Percentiles rank a stretch among this genome's conserved stretches.
Evolutionary conservation across 1,284 basidiomycete species (phyloP).

Genomic region (Papiliotrema fonsecae): DNA sequence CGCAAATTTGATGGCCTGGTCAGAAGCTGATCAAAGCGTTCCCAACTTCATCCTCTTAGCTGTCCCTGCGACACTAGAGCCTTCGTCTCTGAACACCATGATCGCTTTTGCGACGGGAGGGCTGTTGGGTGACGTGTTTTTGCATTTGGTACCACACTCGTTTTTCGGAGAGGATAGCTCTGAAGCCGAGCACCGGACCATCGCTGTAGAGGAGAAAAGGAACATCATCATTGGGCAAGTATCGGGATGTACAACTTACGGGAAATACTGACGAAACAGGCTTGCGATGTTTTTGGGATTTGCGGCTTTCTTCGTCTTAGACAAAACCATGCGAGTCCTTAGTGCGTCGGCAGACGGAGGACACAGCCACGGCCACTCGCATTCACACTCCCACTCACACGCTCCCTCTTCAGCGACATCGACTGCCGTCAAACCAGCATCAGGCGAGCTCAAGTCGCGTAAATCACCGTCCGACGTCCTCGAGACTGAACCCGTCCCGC

Average conservation of each 20-base stretch:
- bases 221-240: conserved; percentile 75
- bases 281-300: conserved; percentile 78
- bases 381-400: conserved; percentile 58
- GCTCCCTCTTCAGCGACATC: conserved; percentile 41
- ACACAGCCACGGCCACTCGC: conserved; percentile 51
- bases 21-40: conserved; percentile 42
- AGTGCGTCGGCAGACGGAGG: conserved; percentile 32
- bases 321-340: conserved; percentile 78
- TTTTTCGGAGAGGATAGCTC: conserved; percentile 77
- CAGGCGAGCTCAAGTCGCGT: conserved; percentile 26
- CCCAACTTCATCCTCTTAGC: conserved; percentile 88
- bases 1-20: not conserved
- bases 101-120: conserved; percentile 65
- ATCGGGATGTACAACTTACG: not conserved
- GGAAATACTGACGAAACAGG: conserved; percentile 45
- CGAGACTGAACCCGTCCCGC: conserved; percentile 9
- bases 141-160: conserved; percentile 80
- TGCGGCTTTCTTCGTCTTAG: conserved; percentile 81
- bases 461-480: conserved; percentile 29
- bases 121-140: conserved; percentile 79
- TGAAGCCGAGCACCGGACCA: conserved; percentile 53
- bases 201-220: conserved; percentile 80
- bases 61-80: conserved; percentile 76
- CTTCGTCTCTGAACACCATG: conserved; percentile 81
- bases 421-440: conserved; percentile 3